A percentile compares a stretch with the other conserved stretches of the same genome.
phyloP scores from a whole-genome alignment of 495 filamentous ascomycete genomes.

The Penicillium lividum region DNA sequence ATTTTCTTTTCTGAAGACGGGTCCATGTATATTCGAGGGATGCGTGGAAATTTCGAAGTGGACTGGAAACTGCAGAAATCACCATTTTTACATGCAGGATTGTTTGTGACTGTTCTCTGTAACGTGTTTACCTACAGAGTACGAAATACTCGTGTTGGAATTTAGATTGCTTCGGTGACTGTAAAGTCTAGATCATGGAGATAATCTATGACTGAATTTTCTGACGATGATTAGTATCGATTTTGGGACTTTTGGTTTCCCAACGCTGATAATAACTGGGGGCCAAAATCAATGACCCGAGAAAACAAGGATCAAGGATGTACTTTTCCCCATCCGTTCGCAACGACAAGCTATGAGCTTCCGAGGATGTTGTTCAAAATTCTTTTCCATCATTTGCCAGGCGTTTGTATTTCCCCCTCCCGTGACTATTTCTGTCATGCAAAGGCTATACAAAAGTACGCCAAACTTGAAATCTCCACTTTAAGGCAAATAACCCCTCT shows the following conservation, averaged over 20 bases:
- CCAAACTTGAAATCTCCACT: too few species aligned
- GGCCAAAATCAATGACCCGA: neutral
- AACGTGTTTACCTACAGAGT: neutral
- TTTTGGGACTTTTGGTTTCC: neutral
- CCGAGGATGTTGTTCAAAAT: neutral
- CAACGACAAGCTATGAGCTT: constrained; percentile 1
- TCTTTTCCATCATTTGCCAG: neutral
- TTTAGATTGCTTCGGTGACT: neutral
- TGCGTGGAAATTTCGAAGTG: constrained; percentile 15
- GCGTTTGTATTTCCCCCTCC: neutral
- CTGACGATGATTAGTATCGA: neutral
- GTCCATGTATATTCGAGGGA: constrained; percentile 8
- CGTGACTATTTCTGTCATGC: neutral
- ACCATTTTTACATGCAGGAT: neutral
- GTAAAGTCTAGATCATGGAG: neutral
- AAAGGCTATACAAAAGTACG: constrained; percentile 2
- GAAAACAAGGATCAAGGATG: neutral
- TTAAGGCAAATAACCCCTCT: neutral
- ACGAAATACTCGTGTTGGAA: neutral
- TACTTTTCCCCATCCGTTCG: constrained; percentile 3
- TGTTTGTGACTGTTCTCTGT: too few species aligned
- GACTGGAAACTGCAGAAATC: constrained; percentile 30
- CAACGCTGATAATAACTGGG: neutral
- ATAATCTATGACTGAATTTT: neutral
- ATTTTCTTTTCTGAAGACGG: constrained; percentile 12